Evolutionary conservation across 805 yeast species (phyloP).

Genomic region (Candida tammaniensis): DNA sequence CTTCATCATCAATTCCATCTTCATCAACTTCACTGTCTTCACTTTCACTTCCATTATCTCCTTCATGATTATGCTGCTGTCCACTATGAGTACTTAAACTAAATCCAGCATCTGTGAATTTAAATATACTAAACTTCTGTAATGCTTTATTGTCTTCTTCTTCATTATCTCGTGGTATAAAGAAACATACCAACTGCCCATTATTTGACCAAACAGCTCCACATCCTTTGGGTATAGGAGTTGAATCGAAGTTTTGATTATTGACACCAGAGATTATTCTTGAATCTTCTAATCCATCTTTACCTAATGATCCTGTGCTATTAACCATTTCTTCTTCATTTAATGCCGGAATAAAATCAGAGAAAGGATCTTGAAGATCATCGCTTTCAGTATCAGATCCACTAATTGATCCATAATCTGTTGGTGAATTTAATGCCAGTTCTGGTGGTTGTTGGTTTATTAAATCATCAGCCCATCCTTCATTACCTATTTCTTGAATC

Average conservation of each 20-base stretch:
- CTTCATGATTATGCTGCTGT: constrained; percentile 15
- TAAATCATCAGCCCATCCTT: constrained; percentile 43
- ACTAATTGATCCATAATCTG: constrained; percentile 4
- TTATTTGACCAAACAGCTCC: constrained; percentile 85
- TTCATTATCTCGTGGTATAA: constrained; percentile 49
- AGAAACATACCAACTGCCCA: constrained; percentile 81
- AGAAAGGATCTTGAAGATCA: constrained; percentile 29
- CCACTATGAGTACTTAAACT: constrained; percentile 24
- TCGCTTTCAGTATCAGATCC: constrained; percentile 15
- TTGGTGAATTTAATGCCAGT: constrained; percentile 12
- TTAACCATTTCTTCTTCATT: constrained; percentile 32
- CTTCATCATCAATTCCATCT: constrained; percentile 17
- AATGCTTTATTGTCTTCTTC: constrained; percentile 34
- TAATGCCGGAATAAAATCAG: constrained; percentile 42
- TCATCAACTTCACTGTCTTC: constrained; percentile 15
- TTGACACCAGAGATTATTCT: constrained; percentile 2
- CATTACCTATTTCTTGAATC: constrained; percentile 34
- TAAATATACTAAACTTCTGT: constrained; percentile 46
- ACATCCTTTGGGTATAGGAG: constrained; percentile 91
- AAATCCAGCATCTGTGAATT: constrained; percentile 50
- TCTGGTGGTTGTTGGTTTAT: constrained; percentile 31
- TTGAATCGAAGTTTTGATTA: constrained; percentile 54
- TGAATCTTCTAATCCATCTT: constrained; percentile 4
- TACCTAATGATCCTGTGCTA: constrained; percentile 18
- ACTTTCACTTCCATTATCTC: constrained; percentile 19